Conservation (phyloP, 805 yeast genomes). For the Candida boleticola region DNA sequence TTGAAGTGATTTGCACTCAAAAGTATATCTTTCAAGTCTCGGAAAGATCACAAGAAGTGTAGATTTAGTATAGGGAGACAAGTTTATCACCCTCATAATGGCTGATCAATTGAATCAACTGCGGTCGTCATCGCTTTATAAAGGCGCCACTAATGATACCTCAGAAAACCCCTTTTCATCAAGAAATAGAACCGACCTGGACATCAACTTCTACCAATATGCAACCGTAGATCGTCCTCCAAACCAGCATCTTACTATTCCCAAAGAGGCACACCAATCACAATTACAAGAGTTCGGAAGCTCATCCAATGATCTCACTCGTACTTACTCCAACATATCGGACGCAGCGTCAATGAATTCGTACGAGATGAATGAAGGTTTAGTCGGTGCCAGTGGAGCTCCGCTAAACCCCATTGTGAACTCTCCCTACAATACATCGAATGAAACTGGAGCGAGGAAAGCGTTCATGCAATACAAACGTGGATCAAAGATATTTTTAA, state of each 20-base stretch:
- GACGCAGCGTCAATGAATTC: not conserved
- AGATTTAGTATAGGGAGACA: too few species aligned
- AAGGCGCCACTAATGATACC: not conserved
- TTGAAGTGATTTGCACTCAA: too few species aligned
- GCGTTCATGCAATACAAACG: not conserved
- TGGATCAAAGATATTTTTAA: constrained; percentile 18
- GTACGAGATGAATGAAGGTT: not conserved
- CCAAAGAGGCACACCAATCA: not conserved
- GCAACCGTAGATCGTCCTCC: not conserved
- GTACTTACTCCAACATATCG: not conserved
- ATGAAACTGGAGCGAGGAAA: not conserved
- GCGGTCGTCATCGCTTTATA: not conserved
- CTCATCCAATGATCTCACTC: not conserved
- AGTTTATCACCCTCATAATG: constrained; percentile 8
- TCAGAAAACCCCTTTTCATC: not conserved
- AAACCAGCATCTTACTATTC: not conserved
- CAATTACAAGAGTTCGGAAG: not conserved
- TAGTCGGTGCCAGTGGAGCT: not conserved
- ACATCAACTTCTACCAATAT: not conserved
- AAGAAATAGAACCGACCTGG: not conserved
- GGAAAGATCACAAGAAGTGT: too few species aligned
- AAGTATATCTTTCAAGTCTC: too few species aligned
- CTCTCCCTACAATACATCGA: not conserved
- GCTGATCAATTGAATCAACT: constrained; percentile 2
- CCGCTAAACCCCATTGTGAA: not conserved